phyloP scores from a whole-genome alignment of 208 protist genomes.

The Leishmania amazonensis region DNA sequence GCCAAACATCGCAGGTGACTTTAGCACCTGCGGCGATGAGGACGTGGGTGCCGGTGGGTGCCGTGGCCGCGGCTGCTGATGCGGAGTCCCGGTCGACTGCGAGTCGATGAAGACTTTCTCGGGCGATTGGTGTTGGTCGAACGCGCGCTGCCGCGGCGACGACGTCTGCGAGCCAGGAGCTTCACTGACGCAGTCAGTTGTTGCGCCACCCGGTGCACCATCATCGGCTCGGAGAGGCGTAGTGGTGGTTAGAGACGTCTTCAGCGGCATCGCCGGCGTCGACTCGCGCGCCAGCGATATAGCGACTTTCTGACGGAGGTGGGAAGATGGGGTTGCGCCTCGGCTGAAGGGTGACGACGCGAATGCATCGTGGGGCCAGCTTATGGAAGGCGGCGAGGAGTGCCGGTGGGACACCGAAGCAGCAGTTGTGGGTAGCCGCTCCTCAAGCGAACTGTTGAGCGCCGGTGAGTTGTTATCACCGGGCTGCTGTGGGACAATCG shows the following conservation, averaged over 20 bases:
- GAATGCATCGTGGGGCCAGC: slow-evolving; percentile 3
- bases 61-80: neutral
- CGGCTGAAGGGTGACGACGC: neutral
- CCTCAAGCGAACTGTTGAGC: slow-evolving; percentile 13
- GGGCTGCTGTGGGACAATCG: slow-evolving; percentile 11
- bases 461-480: slow-evolving; percentile 13
- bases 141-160: slow-evolving; percentile 12
- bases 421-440: neutral
- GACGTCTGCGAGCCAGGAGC: slow-evolving; percentile 1
- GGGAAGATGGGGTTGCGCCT: neutral
- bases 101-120: slow-evolving; percentile 1
- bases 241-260: neutral
- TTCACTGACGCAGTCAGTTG: neutral
- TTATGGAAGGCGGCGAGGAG: neutral
- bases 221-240: neutral
- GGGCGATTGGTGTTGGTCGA: neutral
- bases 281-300: neutral
- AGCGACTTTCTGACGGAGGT: neutral
- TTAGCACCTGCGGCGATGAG: neutral
- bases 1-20: slow-evolving; percentile 33
- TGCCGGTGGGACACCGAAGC: neutral
- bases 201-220: neutral
- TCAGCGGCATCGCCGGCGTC: neutral
- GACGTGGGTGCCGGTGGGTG: slow-evolving; percentile 1
- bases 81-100: neutral